A percentile compares a stretch with the other conserved stretches of the same genome.
Conservation (phyloP, 73 alveolate genomes). For the Effrenium voratum region DNA sequence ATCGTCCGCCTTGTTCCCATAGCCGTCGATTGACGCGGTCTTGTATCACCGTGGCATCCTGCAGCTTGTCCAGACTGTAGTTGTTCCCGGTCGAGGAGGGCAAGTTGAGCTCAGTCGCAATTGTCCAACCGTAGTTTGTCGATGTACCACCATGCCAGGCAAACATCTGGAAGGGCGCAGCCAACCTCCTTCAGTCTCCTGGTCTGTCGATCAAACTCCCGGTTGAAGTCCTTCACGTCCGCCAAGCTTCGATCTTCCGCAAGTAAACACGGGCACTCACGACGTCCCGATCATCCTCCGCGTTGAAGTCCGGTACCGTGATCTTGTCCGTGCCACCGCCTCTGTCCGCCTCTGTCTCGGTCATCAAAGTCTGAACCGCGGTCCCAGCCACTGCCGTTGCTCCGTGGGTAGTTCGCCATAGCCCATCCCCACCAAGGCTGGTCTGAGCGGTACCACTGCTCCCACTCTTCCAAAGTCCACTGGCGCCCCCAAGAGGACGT, state of each 20-base stretch:
- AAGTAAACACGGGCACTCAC: neutral
- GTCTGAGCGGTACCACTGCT: no score
- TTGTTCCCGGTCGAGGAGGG: neutral
- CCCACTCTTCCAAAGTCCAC: no score
- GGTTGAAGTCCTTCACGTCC: conserved; percentile 41
- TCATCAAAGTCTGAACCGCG: no score
- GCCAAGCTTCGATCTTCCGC: neutral
- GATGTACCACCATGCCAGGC: conserved; percentile 33
- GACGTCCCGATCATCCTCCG: neutral
- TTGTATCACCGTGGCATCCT: conserved; percentile 14
- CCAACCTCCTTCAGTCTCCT: conserved; percentile 12
- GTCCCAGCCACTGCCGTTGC: no score
- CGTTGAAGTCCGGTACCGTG: neutral
- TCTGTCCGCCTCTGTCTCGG: no score
- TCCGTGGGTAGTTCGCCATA: no score
- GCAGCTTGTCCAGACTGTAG: neutral
- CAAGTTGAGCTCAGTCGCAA: neutral
- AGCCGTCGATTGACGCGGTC: neutral
- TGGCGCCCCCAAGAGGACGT: no score
- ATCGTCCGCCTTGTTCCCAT: neutral
- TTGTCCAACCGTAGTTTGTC: neutral
- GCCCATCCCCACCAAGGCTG: no score
- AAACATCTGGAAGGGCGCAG: neutral
- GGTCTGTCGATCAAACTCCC: conserved; percentile 37
- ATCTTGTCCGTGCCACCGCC: no score